Evolutionary conservation across 2,329 filamentous ascomycete genomes (phyloP).

Genomic region (Cladosporium velox): DNA sequence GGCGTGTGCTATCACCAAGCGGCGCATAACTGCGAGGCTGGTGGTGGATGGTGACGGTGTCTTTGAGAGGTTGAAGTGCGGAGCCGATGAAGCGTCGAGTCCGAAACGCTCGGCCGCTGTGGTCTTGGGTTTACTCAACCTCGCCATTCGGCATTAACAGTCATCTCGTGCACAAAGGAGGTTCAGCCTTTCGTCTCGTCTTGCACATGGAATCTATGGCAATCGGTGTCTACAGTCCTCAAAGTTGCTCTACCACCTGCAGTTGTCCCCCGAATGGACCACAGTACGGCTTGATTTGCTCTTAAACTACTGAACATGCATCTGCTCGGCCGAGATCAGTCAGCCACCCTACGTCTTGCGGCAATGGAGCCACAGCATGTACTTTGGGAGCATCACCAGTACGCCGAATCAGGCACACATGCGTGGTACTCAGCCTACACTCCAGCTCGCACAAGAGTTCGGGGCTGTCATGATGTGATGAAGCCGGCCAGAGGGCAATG

Average conservation of each 20-base stretch:
- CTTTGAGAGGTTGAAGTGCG: slow-evolving; percentile 15
- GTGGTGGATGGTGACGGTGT: slow-evolving; percentile 11
- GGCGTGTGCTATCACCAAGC: slow-evolving; percentile 20
- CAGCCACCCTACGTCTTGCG: not conserved
- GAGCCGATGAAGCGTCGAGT: slow-evolving; percentile 13
- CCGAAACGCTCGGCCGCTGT: not conserved
- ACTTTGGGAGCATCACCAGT: not conserved
- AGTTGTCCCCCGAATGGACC: not conserved
- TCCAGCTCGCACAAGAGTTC: too few species aligned
- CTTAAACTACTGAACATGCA: not conserved
- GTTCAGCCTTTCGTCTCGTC: not conserved
- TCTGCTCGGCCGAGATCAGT: not conserved
- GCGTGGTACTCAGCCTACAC: not conserved
- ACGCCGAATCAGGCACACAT: not conserved
- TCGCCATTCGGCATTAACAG: not conserved
- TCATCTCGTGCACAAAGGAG: not conserved
- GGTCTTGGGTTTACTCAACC: not conserved
- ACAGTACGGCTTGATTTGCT: not conserved
- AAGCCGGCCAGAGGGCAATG: too few species aligned
- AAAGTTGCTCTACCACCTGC: not conserved
- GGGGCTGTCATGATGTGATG: too few species aligned
- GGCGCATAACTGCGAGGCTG: slow-evolving; percentile 15
- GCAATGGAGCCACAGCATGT: not conserved
- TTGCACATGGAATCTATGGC: not conserved
- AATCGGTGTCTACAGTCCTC: not conserved